Percentiles rank a stretch among this genome's conserved stretches.
These are phyloP conservation scores for Mortierella sp. DNA, from an alignment of 371 early-diverging fungal species.

Conservation along the genomic window DNA sequence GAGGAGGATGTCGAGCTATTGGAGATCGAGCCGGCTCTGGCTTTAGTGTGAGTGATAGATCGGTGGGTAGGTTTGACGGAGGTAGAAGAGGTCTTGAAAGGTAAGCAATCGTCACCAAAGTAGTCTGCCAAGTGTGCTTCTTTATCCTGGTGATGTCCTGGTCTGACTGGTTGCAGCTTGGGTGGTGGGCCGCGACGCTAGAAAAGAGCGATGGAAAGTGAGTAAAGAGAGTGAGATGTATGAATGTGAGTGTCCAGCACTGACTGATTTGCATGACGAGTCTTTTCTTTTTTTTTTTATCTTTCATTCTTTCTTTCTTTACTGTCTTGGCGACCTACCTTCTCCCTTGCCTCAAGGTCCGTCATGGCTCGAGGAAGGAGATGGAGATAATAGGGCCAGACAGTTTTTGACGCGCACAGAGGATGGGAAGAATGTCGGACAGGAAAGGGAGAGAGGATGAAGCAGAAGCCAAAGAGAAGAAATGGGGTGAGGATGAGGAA, in stretches of 20 bases:
- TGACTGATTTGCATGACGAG: too few relatives aligned
- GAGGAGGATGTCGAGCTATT: too few relatives aligned
- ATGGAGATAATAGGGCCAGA: too few relatives aligned
- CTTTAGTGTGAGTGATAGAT: too few relatives aligned
- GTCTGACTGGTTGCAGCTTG: slow-evolving; percentile 25
- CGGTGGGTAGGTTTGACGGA: too few relatives aligned
- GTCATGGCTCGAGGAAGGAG: slow-evolving; percentile 25
- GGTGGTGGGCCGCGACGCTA: slow-evolving; percentile 40
- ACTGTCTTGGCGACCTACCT: slow-evolving; percentile 7
- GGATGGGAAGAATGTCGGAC: neutral
- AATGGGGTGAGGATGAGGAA: too few relatives aligned
- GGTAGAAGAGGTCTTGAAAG: neutral
- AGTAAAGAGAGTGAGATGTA: neutral
- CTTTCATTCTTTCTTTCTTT: neutral
- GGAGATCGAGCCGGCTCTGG: too few relatives aligned
- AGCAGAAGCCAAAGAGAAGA: too few relatives aligned
- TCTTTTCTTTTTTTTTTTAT: slow-evolving; percentile 1
- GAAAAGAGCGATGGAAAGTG: neutral
- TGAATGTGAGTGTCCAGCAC: too few relatives aligned
- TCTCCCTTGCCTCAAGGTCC: slow-evolving; percentile 33
- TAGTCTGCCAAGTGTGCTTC: slow-evolving; percentile 37
- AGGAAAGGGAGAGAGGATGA: neutral
- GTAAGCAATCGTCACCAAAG: slow-evolving; percentile 35
- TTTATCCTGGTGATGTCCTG: slow-evolving; percentile 19
- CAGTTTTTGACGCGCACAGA: neutral